Percentiles rank a stretch among this genome's conserved stretches.
Conservation (phyloP, 2,329 filamentous ascomycete genomes). For the Exophiala spinifera region DNA sequence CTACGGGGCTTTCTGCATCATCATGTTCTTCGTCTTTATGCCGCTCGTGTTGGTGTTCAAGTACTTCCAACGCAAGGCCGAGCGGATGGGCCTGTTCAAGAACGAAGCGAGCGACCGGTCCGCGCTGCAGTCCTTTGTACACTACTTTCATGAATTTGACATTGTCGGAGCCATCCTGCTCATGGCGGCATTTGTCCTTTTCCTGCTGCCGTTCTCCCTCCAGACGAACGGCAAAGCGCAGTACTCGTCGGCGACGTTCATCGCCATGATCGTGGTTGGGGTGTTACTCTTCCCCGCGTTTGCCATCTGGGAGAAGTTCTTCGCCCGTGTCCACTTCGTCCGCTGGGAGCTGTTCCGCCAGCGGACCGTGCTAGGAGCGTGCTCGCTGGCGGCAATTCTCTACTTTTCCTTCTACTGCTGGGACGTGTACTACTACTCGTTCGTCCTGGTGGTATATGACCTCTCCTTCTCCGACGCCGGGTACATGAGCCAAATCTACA, state of each 20-base stretch:
- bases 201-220: constrained; percentile 65
- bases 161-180: constrained; percentile 59
- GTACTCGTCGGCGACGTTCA: constrained; percentile 50
- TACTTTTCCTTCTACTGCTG: constrained; percentile 51
- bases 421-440: constrained; percentile 52
- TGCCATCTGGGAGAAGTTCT: constrained; percentile 52
- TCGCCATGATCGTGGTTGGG: constrained; percentile 54
- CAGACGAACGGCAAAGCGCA: constrained; percentile 34
- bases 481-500: constrained; percentile 41
- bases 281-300: constrained; percentile 53
- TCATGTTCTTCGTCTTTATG: constrained; percentile 53
- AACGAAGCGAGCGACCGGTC: constrained; percentile 35
- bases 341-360: constrained; percentile 49
- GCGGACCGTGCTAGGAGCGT: constrained; percentile 51
- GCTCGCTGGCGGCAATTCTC: constrained; percentile 45
- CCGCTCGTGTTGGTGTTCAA: constrained; percentile 54
- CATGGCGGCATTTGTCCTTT: constrained; percentile 56
- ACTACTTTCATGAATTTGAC: constrained; percentile 58
- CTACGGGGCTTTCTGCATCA: constrained; percentile 59
- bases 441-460: constrained; percentile 52
- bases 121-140: constrained; percentile 41
- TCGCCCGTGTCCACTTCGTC: constrained; percentile 52
- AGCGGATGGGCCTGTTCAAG: constrained; percentile 50
- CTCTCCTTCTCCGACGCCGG: constrained; percentile 41
- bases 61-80: constrained; percentile 55